phyloP scores from a whole-genome alignment of 371 early-diverging fungal species.

The Synchytrium microbalum region DNA sequence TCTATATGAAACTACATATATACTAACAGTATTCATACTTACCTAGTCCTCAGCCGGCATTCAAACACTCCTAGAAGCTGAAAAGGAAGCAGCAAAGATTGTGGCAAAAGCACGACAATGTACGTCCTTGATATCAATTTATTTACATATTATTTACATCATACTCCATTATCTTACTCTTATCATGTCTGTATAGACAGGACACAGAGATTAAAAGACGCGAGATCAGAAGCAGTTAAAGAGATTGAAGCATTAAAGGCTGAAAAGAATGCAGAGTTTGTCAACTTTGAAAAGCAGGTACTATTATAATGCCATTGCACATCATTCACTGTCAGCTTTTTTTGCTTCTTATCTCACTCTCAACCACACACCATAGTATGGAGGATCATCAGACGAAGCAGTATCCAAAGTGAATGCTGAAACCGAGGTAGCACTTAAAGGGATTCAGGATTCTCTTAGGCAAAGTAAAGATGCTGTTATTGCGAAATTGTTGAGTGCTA shows the following conservation, averaged over 20 bases:
- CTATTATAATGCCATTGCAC: not conserved
- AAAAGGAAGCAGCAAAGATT: slow-evolving; percentile 70
- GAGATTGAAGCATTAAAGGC: slow-evolving; percentile 83
- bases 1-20: too few species aligned
- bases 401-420: slow-evolving; percentile 62
- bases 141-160: not conserved
- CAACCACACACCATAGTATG: slow-evolving; percentile 29
- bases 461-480: slow-evolving; percentile 67
- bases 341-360: too few species aligned
- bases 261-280: slow-evolving; percentile 75
- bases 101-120: slow-evolving; percentile 89
- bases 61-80: slow-evolving; percentile 50
- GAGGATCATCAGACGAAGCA: slow-evolving; percentile 64
- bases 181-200: slow-evolving; percentile 56
- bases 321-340: slow-evolving; percentile 1
- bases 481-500: slow-evolving; percentile 61
- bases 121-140: slow-evolving; percentile 34
- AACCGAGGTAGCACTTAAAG: slow-evolving; percentile 67
- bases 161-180: not conserved
- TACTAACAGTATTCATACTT: too few species aligned
- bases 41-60: slow-evolving; percentile 34
- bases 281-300: slow-evolving; percentile 73
- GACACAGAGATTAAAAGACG: slow-evolving; percentile 86
- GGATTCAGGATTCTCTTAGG: slow-evolving; percentile 53
- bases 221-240: slow-evolving; percentile 85